Evolutionary conservation across 179 eudicot genomes (phyloP).

Genomic region (Carnegiea gigantea): DNA sequence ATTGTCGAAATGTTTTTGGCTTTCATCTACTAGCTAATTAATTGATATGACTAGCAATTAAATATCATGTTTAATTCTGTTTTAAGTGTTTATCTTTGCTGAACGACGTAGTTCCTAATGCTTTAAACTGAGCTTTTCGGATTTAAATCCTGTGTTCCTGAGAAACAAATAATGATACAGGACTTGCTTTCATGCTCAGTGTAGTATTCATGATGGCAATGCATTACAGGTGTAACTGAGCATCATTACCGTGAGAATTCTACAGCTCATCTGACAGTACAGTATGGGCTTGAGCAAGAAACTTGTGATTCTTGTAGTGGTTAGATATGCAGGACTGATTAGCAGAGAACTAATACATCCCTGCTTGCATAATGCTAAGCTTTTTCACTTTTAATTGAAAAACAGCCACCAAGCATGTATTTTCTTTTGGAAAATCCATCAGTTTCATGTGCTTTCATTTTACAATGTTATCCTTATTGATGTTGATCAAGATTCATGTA

Average conservation of each 20-base stretch:
- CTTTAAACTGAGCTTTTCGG: neutral
- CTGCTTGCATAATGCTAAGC: neutral
- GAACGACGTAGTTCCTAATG: neutral
- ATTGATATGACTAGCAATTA: too few species aligned
- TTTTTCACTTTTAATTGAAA: neutral
- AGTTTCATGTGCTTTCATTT: neutral
- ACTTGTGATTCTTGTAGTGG: neutral
- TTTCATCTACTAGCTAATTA: too few species aligned
- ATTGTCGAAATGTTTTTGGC: too few species aligned
- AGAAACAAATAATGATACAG: neutral
- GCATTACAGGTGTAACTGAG: neutral
- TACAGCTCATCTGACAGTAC: slow-evolving; percentile 7
- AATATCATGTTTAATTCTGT: too few species aligned
- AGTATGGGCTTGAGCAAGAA: slow-evolving; percentile 6
- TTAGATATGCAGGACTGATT: slow-evolving; percentile 6
- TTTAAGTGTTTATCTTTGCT: neutral
- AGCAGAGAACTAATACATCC: neutral
- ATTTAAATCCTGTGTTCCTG: neutral
- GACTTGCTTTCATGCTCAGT: neutral
- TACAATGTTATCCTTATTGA: slow-evolving; percentile 6
- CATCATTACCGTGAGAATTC: neutral
- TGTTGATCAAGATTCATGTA: neutral
- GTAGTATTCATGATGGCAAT: neutral
- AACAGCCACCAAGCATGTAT: slow-evolving; percentile 3
- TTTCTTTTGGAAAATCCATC: neutral